These are phyloP conservation scores for Phragmites australis DNA, from an alignment of 176 grass and related monocot genomes.

Conservation along the genomic window DNA sequence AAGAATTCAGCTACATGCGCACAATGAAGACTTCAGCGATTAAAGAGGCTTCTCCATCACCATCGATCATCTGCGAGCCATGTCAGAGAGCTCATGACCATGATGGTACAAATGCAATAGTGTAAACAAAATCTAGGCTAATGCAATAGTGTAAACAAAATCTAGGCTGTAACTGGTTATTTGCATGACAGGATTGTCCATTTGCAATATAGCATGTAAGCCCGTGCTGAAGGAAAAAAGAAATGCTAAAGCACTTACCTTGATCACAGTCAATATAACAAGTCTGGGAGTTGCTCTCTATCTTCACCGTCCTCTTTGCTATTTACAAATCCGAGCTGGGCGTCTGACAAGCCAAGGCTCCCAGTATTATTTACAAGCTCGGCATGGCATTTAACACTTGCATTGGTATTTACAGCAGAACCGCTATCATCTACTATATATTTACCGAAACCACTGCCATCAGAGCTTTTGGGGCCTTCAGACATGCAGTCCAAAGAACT, in stretches of 20 bases:
- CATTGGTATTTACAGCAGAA: conserved; percentile 73
- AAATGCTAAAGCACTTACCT: conserved; percentile 26
- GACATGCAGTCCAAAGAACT: conserved; percentile 74
- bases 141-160: conserved; percentile 22
- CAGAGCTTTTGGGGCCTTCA: conserved; percentile 56
- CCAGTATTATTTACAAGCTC: conserved; percentile 76
- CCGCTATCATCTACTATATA: conserved; percentile 45
- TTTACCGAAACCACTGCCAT: conserved; percentile 46
- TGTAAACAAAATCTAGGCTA: conserved; percentile 21
- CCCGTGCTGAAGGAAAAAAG: not conserved
- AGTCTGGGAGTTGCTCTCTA: conserved; percentile 55
- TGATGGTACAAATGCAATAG: not conserved
- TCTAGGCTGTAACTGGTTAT: not conserved
- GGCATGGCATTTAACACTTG: conserved; percentile 47
- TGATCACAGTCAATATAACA: conserved; percentile 41
- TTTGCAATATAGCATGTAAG: conserved; percentile 14
- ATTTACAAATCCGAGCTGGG: conserved; percentile 84
- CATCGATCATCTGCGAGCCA: conserved; percentile 51
- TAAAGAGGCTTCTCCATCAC: conserved; percentile 50
- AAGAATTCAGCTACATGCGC: conserved; percentile 68
- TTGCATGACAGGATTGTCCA: not conserved
- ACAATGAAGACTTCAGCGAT: conserved; percentile 41
- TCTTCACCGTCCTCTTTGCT: conserved; percentile 57
- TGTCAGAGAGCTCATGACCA: not conserved
- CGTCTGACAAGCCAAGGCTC: conserved; percentile 60